These are phyloP conservation scores for Dactylellina leptospora DNA, from an alignment of 2,329 filamentous ascomycete species.

Conservation along the genomic window DNA sequence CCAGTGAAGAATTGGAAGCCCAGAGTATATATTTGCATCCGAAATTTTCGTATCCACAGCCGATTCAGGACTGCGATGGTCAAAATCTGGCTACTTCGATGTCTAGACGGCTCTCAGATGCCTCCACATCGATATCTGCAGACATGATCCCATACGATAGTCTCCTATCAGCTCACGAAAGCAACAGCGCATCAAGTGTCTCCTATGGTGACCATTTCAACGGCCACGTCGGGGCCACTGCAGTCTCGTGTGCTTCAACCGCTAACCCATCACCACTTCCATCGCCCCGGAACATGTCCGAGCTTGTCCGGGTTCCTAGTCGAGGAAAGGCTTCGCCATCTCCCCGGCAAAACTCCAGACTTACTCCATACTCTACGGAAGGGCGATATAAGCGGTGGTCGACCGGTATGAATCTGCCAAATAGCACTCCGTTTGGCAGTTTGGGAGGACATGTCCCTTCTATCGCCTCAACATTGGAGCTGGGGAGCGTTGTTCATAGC, in stretches of 20 bases:
- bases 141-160: conserved; percentile 52
- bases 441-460: conserved; percentile 70
- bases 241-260: conserved; percentile 31
- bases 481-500: conserved; percentile 67
- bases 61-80: conserved; percentile 48
- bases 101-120: conserved; percentile 55
- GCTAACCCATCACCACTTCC: conserved; percentile 73
- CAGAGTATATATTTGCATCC: conserved; percentile 45
- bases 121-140: conserved; percentile 54
- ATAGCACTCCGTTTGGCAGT: conserved; percentile 65
- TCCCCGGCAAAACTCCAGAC: conserved; percentile 67
- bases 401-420: conserved; percentile 70
- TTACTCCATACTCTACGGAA: conserved; percentile 76
- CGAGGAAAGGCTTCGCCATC: conserved; percentile 76
- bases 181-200: conserved; percentile 5
- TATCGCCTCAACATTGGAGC: conserved; percentile 71
- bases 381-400: conserved; percentile 79
- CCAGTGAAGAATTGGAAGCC: conserved; percentile 32
- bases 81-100: conserved; percentile 55
- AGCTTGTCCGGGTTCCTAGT: conserved; percentile 61
- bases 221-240: conserved; percentile 15
- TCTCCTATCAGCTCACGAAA: conserved; percentile 49
- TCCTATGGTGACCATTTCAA: conserved; percentile 33
- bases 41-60: conserved; percentile 51
- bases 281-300: conserved; percentile 72